Base-by-base conservation (phyloP, 1,284 basidiomycete genomes). In the Sporisorium reilianum region DNA sequence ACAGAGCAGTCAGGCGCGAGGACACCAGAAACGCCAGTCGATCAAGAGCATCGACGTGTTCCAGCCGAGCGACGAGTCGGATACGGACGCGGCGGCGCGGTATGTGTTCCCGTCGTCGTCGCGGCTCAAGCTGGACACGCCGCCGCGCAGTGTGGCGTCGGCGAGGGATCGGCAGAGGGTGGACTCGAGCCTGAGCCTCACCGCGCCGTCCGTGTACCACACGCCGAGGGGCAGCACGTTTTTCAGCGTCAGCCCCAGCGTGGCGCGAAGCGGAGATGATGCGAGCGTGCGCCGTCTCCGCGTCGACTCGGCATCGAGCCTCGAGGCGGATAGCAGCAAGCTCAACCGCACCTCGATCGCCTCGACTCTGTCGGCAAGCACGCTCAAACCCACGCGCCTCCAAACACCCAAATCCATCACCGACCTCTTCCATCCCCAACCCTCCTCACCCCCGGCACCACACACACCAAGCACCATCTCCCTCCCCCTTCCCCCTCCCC, bases 211-310 rank as follows among this genome's bases (percentile, higher is more conserved):
- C 20, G 61, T 81, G 5, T 81, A 81, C 44, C 76, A 81, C 36
- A 80, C 79, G 26, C 76, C 78, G 16, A 32, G 78, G 5, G 71
- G 77, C 49, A 80, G 78, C 42, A 73, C 71, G 10, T 57, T 77
- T 40, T 65, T 79, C 53, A 60, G 65, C 30, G 56, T 52, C 14
- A 65, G 63, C 22, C 78, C 78, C 2, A 65, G n/a, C n/a, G n/a
- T n/a, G n/a, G n/a, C n/a, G n/a, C n/a, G n/a, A n/a, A n/a, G 5
- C 12, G 40, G 28, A 0, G 61, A 64, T 26, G 56, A 55, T 26
- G 51, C 34, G 4, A 69, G 66, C 28, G 45, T 55, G 3, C 36
- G 16, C 23, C 28, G 9, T 18, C 34, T 51, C 0, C 8, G 23
- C 10, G 22, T 40, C 3, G 51, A 20, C 18, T 55, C 55, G 2